Conservation (phyloP, 805 yeast genomes). For the Starmerella powellii region DNA sequence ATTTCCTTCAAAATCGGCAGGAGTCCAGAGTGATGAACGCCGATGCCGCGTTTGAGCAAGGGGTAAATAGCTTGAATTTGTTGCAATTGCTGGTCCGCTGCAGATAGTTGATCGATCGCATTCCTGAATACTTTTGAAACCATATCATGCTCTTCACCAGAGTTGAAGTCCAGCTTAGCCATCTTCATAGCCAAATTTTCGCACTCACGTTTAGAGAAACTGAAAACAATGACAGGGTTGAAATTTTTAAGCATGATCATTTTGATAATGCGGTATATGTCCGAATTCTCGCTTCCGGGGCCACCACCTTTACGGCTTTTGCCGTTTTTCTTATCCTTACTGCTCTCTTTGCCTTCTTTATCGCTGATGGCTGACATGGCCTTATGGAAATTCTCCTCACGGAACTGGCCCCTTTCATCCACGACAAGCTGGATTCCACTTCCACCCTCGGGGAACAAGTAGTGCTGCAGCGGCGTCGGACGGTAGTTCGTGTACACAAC, state of each 20-base stretch:
- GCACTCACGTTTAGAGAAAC: slow-evolving; percentile 96
- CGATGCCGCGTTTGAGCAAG: slow-evolving; percentile 84
- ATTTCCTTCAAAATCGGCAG: slow-evolving; percentile 89
- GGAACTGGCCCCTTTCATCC: slow-evolving; percentile 88
- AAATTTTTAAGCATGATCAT: slow-evolving; percentile 96
- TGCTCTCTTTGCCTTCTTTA: slow-evolving; percentile 60
- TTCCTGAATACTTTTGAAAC: slow-evolving; percentile 79
- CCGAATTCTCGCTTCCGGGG: slow-evolving; percentile 81
- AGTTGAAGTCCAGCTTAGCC: slow-evolving; percentile 90
- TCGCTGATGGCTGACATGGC: slow-evolving; percentile 92
- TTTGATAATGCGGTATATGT: slow-evolving; percentile 89
- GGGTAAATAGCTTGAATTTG: slow-evolving; percentile 90
- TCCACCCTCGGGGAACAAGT: slow-evolving; percentile 95
- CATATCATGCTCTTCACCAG: slow-evolving; percentile 86
- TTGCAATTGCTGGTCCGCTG: slow-evolving; percentile 81
- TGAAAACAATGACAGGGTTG: slow-evolving; percentile 96
- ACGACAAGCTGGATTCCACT: slow-evolving; percentile 96
- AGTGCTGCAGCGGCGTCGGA: slow-evolving; percentile 97
- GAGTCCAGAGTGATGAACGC: slow-evolving; percentile 95
- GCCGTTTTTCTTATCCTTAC: slow-evolving; percentile 50
- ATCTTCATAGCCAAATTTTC: slow-evolving; percentile 86
- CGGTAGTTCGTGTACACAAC: slow-evolving; percentile 97
- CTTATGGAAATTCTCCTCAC: slow-evolving; percentile 96
- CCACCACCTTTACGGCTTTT: slow-evolving; percentile 66
- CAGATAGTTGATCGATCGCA: slow-evolving; percentile 80